Evolutionary conservation across 2,329 filamentous ascomycete genomes (phyloP), one percentile per base, ranked within the genome.

Genomic region (Dothiorella sarmentorum): DNA sequence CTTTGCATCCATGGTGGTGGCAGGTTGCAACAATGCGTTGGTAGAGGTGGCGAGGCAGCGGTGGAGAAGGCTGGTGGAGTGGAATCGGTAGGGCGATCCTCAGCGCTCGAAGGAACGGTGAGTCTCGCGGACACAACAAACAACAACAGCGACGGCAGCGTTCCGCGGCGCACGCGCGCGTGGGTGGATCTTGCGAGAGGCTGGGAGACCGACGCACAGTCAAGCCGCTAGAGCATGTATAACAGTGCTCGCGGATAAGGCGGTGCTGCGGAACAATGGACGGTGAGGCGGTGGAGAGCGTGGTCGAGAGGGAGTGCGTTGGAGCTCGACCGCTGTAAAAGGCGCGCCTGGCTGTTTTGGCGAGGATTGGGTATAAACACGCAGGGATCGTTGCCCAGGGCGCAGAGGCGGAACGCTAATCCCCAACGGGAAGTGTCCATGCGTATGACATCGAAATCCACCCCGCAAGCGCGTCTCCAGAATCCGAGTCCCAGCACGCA

Each of bases 1-100:
- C 71, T 77, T 77, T 68, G 75, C 75, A 61, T 78, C 75, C 75
- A 77, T 77, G 62, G 47, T 77, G 62, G 47, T 72, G 66, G 53
- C 45, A 37, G 45, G 45, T 7, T 51, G 45, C 45, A 51, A 31
- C 20, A 31, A 51, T 51, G 45, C 45, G 45, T 51, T 51, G 45
- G 35, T 59, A 53, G 61, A 56, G 49, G 51, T 60, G 62, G 35
- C 44, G 44, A 62, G 62, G 66, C 67, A 62, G 37, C 3, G 22
- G 53, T 44, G 53, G 45, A 51, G 45, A 29, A 31, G 20, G 45
- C 31, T 33, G 53, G 37, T 56, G 40, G 35, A 45, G 40, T 44
- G 53, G 53, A 35, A 40, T 56, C 40, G 37, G 52, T 26, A 26
- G 26, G 53, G 53, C 40, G 53, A 45, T 56, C 38, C 37, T 56